Conservation (phyloP, 768 basidiomycete species). For the Xerocomus potaroensis region DNA sequence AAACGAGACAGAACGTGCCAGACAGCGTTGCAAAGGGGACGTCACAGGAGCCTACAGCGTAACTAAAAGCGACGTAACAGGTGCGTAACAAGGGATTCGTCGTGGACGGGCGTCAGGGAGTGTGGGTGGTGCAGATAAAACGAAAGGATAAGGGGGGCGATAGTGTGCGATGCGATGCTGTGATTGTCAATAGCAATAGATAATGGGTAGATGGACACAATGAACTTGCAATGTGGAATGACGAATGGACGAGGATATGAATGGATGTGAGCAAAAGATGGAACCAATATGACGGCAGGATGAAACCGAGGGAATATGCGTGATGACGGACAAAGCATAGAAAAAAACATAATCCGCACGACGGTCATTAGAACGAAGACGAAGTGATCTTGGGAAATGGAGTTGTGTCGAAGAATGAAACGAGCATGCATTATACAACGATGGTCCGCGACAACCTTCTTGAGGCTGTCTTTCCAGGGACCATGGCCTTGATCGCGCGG, state of each 20-base stretch:
- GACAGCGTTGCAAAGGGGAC: slow-evolving; percentile 13
- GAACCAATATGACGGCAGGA: slow-evolving; percentile 24
- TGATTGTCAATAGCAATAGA: slow-evolving; percentile 32
- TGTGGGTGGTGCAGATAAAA: background rate
- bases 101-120: slow-evolving; percentile 11
- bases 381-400: background rate
- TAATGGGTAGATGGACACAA: slow-evolving; percentile 31
- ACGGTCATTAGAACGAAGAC: slow-evolving; percentile 17
- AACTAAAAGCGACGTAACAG: slow-evolving; percentile 16
- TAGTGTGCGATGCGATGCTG: slow-evolving; percentile 11
- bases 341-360: slow-evolving; percentile 6
- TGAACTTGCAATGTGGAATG: slow-evolving; percentile 22
- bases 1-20: slow-evolving; percentile 9
- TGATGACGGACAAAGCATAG: slow-evolving; percentile 13
- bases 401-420: background rate
- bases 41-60: slow-evolving; percentile 18
- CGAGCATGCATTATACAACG: slow-evolving; percentile 13
- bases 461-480: slow-evolving; percentile 56
- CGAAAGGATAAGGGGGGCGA: background rate
- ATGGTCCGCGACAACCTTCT: slow-evolving; percentile 45
- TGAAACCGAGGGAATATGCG: slow-evolving; percentile 12
- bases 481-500: slow-evolving; percentile 74
- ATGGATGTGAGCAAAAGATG: slow-evolving; percentile 10
- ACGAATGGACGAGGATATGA: slow-evolving; percentile 9
- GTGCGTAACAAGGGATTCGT: slow-evolving; percentile 11